Evolutionary conservation across 179 eudicot genomes (phyloP).

Genomic region (Camellia oleifera): DNA sequence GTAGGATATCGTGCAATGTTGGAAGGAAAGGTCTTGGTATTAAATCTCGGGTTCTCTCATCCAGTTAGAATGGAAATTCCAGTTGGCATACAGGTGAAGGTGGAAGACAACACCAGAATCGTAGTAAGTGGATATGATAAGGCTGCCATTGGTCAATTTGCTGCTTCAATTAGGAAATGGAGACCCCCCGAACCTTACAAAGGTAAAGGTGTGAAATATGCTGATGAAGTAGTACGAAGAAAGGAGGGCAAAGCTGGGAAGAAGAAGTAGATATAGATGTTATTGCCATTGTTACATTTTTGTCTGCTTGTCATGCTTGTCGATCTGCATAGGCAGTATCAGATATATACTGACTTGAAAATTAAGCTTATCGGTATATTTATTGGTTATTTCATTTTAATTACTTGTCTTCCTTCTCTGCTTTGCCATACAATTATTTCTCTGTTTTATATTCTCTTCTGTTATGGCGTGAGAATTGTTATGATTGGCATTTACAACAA

Average conservation of each 20-base stretch:
- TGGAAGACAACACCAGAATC: slow-evolving; percentile 84
- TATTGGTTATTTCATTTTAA: background rate
- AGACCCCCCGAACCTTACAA: slow-evolving; percentile 99
- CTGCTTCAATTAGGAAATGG: slow-evolving; percentile 89
- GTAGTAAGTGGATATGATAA: slow-evolving; percentile 79
- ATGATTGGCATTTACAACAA: no score
- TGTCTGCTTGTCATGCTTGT: background rate
- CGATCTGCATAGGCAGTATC: background rate
- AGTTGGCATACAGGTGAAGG: slow-evolving; percentile 63
- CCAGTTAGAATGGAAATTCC: slow-evolving; percentile 82
- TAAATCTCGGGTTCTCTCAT: slow-evolving; percentile 91
- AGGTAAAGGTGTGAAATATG: slow-evolving; percentile 90
- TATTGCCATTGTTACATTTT: slow-evolving; percentile 1
- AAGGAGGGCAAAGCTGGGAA: slow-evolving; percentile 99
- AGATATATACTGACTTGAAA: background rate
- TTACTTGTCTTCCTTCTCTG: background rate
- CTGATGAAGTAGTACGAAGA: slow-evolving; percentile 72
- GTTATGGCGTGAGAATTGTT: no score
- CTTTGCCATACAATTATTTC: background rate
- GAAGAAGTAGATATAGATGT: slow-evolving; percentile 54
- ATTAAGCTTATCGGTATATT: background rate
- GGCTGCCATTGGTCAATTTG: slow-evolving; percentile 79
- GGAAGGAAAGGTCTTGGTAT: slow-evolving; percentile 75
- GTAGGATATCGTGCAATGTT: slow-evolving; percentile 89
- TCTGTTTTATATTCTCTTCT: background rate